Base-by-base conservation (phyloP, 192 early-diverging fungal species). In the Coemansia brasiliensis region DNA sequence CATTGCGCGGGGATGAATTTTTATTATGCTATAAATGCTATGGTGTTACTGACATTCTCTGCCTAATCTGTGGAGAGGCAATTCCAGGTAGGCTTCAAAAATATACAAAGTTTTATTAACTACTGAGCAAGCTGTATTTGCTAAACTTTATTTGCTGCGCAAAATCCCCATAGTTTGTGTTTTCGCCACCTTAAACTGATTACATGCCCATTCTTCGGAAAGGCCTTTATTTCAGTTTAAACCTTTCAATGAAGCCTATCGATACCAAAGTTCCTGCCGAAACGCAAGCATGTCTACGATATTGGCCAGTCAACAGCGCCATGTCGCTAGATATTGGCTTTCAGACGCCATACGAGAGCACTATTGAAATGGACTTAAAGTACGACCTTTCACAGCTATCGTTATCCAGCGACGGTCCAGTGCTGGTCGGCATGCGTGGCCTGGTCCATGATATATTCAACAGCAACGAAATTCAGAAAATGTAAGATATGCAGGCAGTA, bases 281-380 rank as follows among this genome's bases (percentile, higher is more conserved):
- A 20, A 77, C 74, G 13, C 67, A 57, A 15, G 55, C 45, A 21
- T 77, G 74, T 48, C 46, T 77, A n/a, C 63, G 61, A 21, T 67
- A 70, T 57, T 77, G 74, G 73, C 67, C 74, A 27, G 59, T 59
- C 11, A 35, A 32, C 22, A 57, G 64, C 26, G 59, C 68, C 18
- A 39, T 67, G 2, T 26, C 74, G n/a, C 26, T 70, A 5, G 52
- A 77, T 22, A 29, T 48, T 18, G 16, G 44, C 6, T 20, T 45
- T 24, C 67, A 77, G 42, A 66, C 68, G 7, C 67, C 40, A 45
- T 67, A 63, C 35, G 63, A 63, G 42, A 60, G 67, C 20, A 29
- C 38, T 46, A 32, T 17, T 1, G 68, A 70, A 10, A 46, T 77
- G 40, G 51, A 56, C 11, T 57, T 67, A 6, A 63, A 57, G 18